Base-by-base conservation (phyloP, 2,329 filamentous ascomycete genomes). In the Colletotrichum agaves region DNA sequence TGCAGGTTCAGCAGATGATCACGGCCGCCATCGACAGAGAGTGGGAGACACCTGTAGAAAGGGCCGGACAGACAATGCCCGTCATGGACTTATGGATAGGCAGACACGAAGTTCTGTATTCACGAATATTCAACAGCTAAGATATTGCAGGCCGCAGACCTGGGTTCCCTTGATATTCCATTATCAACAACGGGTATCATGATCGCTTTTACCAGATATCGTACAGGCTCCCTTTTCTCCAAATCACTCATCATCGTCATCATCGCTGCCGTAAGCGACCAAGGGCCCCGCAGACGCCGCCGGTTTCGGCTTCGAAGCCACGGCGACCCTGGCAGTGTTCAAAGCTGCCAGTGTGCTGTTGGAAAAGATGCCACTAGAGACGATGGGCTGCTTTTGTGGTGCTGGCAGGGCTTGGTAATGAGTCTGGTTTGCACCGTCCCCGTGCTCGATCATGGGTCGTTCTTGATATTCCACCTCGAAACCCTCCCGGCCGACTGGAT, bases 261-360 rank as follows among this genome's bases (percentile, higher is more conserved):
- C 94, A 79, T 97, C 94, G 77, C 93, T 98, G 63, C 90, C 94
- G 75, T 99, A 99, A 27, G 87, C 92, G 19, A 98, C 96, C 71
- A 98, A 81, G 6, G 93, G 92, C 1, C 93, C 93, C 17, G 87
- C 79, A 31, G 88, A 71, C 10, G 78, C 80, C 31, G 85, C 80
- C 10, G 85, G 78, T 59, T 88, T 85, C 23, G 83, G 79, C 75
- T 86, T 88, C 35, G 84, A 82, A 12, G 86, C 82, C 56, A 88
- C 82, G 8, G 85, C 78, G 3, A 88, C 82, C 71, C 84, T 83
- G 61, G 85, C 81, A 70, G 82, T 81, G 74, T 90, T 90, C 64
- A 99, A 79, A 2, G 93, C 93, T 4, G 92, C 92, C 67, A 98
- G 82, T 7, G 94, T 97, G 61, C 90, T 92, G 67, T 87, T 90